Percentiles rank a stretch among this genome's conserved stretches.
Conservation (phyloP, 768 basidiomycete genomes). For the Dacryopinax primogenitus region DNA sequence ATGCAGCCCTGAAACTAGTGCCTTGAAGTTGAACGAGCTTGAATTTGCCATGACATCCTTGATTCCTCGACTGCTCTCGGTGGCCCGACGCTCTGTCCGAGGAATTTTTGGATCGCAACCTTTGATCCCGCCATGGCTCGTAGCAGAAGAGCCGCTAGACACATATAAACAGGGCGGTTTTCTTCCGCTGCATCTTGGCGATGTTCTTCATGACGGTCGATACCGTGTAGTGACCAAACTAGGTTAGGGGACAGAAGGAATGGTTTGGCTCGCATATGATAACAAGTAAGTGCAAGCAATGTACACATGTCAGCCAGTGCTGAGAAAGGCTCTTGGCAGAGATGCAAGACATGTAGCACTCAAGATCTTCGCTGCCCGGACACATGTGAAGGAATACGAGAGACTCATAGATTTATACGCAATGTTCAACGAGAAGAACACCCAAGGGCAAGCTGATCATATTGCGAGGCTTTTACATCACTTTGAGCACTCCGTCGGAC, state of each 20-base stretch:
- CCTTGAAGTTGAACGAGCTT: too few species aligned
- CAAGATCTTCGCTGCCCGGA: conserved; percentile 28
- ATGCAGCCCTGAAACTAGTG: too few species aligned
- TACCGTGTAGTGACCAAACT: conserved; percentile 40
- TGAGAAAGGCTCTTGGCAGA: not conserved
- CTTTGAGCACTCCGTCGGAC: conserved; percentile 34
- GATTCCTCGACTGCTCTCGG: too few species aligned
- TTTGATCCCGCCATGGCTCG: not conserved
- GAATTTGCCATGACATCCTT: too few species aligned
- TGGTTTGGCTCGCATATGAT: conserved; percentile 32
- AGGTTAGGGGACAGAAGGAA: conserved; percentile 34
- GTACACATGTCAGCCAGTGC: too few species aligned
- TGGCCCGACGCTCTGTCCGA: too few species aligned
- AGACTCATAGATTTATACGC: conserved; percentile 26
- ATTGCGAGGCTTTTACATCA: conserved; percentile 32
- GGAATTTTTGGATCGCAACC: too few species aligned
- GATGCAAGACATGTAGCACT: conserved; percentile 18
- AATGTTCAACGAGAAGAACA: conserved; percentile 19
- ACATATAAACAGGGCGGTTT: conserved; percentile 54
- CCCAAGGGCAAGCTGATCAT: conserved; percentile 25
- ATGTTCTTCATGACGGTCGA: conserved; percentile 35
- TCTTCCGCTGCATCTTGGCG: conserved; percentile 41
- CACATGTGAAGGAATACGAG: conserved; percentile 21
- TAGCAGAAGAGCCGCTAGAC: conserved; percentile 63
- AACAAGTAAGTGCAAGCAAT: conserved; percentile 14